A percentile compares a stretch with the other conserved stretches of the same genome.
phyloP scores from a whole-genome alignment of 441 rosid genomes.

The Viola pubescens region DNA sequence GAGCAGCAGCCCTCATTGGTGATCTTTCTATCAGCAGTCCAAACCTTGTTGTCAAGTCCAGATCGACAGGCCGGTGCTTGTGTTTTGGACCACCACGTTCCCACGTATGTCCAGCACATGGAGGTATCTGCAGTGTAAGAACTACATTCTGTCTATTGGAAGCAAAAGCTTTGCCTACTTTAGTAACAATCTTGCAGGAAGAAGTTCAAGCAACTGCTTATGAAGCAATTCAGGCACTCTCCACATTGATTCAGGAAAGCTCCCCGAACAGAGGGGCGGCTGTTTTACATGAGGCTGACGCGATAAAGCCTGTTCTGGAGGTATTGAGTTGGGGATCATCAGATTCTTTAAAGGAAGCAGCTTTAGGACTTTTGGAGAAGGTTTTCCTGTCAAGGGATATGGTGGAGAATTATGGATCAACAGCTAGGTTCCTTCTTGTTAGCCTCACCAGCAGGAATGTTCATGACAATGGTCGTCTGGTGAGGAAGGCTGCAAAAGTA shows the following conservation, averaged over 20 bases:
- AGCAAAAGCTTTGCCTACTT: constrained; percentile 37
- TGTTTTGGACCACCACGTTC: constrained; percentile 31
- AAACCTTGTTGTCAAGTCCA: constrained; percentile 27
- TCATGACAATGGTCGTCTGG: constrained; percentile 24
- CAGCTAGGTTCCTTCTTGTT: constrained; percentile 32
- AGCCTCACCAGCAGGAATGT: constrained; percentile 35
- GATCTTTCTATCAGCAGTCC: constrained; percentile 48
- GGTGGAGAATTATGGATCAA: constrained; percentile 44
- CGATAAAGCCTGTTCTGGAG: constrained; percentile 36
- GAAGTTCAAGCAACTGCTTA: constrained; percentile 36
- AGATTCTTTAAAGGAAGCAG: constrained; percentile 46
- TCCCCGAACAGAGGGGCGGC: constrained; percentile 31
- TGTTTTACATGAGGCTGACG: constrained; percentile 43
- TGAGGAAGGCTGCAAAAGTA: constrained; percentile 38
- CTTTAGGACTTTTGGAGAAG: constrained; percentile 44
- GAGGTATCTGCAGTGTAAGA: constrained; percentile 38
- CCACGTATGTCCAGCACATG: constrained; percentile 41
- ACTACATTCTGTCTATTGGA: constrained; percentile 47
- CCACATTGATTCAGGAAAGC: constrained; percentile 38
- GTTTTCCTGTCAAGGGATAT: constrained; percentile 42
- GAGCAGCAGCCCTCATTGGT: constrained; percentile 58
- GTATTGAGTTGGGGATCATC: constrained; percentile 40
- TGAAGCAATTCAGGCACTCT: constrained; percentile 52
- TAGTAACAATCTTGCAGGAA: constrained; percentile 37
- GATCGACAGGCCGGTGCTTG: constrained; percentile 27